Evolutionary conservation across 129 eudicot species (phyloP), one percentile per base, ranked within the genome.

Genomic region (Pulicaria dysenterica): DNA sequence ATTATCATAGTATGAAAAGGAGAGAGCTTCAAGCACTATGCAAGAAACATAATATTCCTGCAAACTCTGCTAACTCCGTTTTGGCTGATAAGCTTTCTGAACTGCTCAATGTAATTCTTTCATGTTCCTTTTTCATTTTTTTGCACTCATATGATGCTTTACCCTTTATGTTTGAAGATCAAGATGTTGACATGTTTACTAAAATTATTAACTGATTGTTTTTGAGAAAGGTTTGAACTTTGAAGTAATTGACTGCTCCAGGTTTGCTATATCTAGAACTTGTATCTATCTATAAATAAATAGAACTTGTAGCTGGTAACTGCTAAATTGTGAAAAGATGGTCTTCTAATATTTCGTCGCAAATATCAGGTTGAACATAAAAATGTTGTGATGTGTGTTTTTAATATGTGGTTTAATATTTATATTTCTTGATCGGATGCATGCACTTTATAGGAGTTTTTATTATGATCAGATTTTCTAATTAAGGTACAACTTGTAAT

Each of bases 51-150:
- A 66, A 73, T 2, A 76, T 92, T 49, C 89, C 87, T 38, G 94
- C 97, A 5, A 89, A 79, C 80, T 71, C 88, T 19, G 78, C 82
- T 14, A 92, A 89, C 58, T 76, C 82, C 15, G 93, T 83, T 37
- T 67, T 92, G 96, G 89, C 84, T 15, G 72, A 84, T n/a, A 83
- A 67, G 77, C 96, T 92, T 58, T 67, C 88, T 42, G 67, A 83
- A 8, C 85, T 88, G 67, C 54, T 84, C 0, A 77, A 82, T 62
- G 97, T 89, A 85, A 64, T 1, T 58, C 50, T 50, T 39, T 50
- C 24, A 8, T 9, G 5, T 5, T 42, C 15, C 11, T 8, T 47
- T 46, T 53, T 6, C 39, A 16, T 36, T 79, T 8, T 31, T 76
- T 6, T 16, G 13, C 11, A 17, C 41, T 69, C 36, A 58, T 47